phyloP scores from a whole-genome alignment of 2,329 filamentous ascomycete genomes.

The Hymenotorrendiella dingleyae region DNA sequence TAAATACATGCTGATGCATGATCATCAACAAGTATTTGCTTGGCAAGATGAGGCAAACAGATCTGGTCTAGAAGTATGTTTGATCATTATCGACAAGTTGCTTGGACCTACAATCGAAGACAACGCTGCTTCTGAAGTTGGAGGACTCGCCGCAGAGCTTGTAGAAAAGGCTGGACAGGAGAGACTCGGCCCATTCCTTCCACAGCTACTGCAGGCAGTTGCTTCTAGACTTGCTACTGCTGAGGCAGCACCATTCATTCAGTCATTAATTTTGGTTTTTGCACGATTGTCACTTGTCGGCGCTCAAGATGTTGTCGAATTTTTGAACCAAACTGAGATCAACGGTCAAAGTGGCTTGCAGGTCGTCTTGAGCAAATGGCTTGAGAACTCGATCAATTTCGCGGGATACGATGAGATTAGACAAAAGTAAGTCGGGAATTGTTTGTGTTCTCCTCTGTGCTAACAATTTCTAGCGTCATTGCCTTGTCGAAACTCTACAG shows the following conservation, averaged over 20 bases:
- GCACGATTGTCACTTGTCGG: constrained; percentile 81
- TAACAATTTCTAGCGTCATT: constrained; percentile 60
- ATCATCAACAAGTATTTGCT: constrained; percentile 80
- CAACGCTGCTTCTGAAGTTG: constrained; percentile 91
- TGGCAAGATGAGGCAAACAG: constrained; percentile 79
- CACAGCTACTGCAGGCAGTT: constrained; percentile 83
- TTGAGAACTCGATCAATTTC: constrained; percentile 95
- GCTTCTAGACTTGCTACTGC: constrained; percentile 79
- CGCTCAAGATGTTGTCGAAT: constrained; percentile 84
- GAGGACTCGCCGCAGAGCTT: constrained; percentile 85
- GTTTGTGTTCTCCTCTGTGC: constrained; percentile 9
- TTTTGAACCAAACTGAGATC: constrained; percentile 79
- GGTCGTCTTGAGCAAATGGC: constrained; percentile 88
- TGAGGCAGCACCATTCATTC: constrained; percentile 82
- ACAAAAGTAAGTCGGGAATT: constrained; percentile 66
- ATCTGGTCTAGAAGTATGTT: constrained; percentile 78
- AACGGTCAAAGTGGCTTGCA: constrained; percentile 75
- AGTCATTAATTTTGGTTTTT: constrained; percentile 92
- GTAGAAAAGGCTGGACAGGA: constrained; percentile 94
- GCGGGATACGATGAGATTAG: constrained; percentile 97
- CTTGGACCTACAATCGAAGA: constrained; percentile 82
- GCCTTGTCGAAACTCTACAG: constrained; percentile 88
- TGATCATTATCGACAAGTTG: constrained; percentile 88
- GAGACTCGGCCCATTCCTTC: constrained; percentile 81
- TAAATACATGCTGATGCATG: constrained; percentile 84